Base-by-base conservation (phyloP, 2,329 filamentous ascomycete genomes). In the Calonectria pauciramosa region DNA sequence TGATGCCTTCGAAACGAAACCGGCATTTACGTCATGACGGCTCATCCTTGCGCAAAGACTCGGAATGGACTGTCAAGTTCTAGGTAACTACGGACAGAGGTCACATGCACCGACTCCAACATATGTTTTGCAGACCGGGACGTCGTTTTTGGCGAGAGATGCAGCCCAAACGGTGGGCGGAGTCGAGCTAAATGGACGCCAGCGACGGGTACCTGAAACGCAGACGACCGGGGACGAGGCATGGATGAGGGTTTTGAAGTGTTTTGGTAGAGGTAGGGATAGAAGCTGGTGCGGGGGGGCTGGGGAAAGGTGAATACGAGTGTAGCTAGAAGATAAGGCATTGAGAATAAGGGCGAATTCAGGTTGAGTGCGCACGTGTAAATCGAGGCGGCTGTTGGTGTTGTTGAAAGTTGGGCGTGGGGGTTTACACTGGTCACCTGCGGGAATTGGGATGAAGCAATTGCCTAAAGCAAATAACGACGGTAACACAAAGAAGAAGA, bases 201-300 rank as follows among this genome's bases (percentile, higher is more conserved):
- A 69, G 67, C 52, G 41, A 71, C 67, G 71, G 74, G 65, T 74
- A 76, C 74, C 74, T 76, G 74, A 76, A 76, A 76, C 74, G 65
- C 72, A 74, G 74, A 76, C 72, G 72, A 68, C 71, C 56, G 49
- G 68, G 47, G 59, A 30, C 10, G 44, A 38, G 49, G 18, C 67
- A 49, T 47, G 44, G 49, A 38, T 70, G 72, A 44, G 51, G 59
- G n/a, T 28, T 60, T 51, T 52, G 66, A 51, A 41, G 51, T 49
- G 68, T 54, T 52, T 41, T 63, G 68, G 56, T 60, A 60, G 30
- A 51, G 44, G 60, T 44, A 47, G 23, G 68, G 38, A 59, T 60
- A 60, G 64, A 13, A 74, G 67, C 26, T 47, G 49, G 44, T 66
- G 71, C 60, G 49, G 56, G 54, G 65, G 41, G 68, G 59, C 60